Evolutionary conservation across 257 asterid genomes (phyloP), one percentile per base, ranked within the genome.

Genomic region (Penstemon newberryi): DNA sequence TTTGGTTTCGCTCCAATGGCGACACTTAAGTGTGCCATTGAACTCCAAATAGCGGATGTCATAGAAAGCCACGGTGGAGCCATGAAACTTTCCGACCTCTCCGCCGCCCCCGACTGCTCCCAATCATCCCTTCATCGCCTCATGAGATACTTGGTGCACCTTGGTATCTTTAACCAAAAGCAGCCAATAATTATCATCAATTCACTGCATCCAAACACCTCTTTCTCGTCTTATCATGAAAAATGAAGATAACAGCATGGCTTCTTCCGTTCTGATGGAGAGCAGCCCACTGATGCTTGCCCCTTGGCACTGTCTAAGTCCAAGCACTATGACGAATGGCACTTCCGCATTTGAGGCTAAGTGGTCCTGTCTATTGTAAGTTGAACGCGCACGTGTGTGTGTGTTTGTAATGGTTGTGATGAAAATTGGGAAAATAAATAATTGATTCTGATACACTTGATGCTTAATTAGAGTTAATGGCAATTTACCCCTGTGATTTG

Each of bases 1-100:
- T 71, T 90, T 11, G 92, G 86, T 0, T 90, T 84, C 78, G 66
- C 84, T 18, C 94, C 88, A 62, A 69, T 75, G 82, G 95, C 95
- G 5, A 86, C 75, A 0, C 73, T 90, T 7, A 88, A 85, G 60
- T 90, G 95, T 57, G 92, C 91, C 73, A 79, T 85, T 60, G 89
- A 91, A 57, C 86, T 89, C 46, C 79, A 83, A 10, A 84, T 89
- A 41, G 62, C 96, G 42, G 97, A 91, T 1, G 70, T 80, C 8
- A 7, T 91, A 13, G 89, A 83, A 60, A 53, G 53, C 66, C 82
- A 84, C 8, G 77, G 80, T 19, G 85, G 80, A 11, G 46, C 83
- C 54, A 70, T 82, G 57, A 60, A 81, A 1, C 87, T 80, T 8
- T 42, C 79, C 4, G 72, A 61, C 15, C 87, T 91, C 3, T 78